phyloP scores from a whole-genome alignment of 2,329 filamentous ascomycete species.

The Pseudocercospora ulei region DNA sequence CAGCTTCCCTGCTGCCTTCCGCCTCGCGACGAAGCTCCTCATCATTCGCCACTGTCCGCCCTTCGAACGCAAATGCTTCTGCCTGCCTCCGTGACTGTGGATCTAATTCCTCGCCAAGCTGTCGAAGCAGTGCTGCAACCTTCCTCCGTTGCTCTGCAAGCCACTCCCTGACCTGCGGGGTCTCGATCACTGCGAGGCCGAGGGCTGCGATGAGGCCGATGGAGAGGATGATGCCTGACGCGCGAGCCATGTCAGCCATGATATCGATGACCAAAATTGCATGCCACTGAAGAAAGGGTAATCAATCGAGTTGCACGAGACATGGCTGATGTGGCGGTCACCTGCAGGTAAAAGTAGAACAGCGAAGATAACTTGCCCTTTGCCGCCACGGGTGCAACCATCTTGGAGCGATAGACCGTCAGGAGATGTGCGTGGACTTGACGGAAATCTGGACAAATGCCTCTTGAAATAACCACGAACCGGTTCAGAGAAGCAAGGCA shows the following conservation, averaged over 20 bases:
- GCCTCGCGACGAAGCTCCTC: constrained; percentile 28
- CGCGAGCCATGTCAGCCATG: constrained; percentile 15
- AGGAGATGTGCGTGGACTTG: constrained; percentile 3
- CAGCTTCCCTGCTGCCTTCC: constrained; percentile 29
- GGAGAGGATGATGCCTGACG: constrained; percentile 52
- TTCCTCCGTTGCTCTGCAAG: constrained; percentile 52
- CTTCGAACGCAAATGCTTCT: constrained; percentile 35
- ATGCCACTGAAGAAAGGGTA: neutral
- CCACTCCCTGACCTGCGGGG: constrained; percentile 54
- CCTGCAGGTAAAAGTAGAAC: constrained; percentile 9
- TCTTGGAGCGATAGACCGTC: neutral
- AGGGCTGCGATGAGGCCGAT: constrained; percentile 53
- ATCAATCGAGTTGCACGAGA: constrained; percentile 9
- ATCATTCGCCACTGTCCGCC: constrained; percentile 30
- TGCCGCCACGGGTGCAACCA: constrained; percentile 14
- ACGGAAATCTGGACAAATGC: constrained; percentile 1
- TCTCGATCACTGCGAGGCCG: constrained; percentile 55
- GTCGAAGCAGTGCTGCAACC: constrained; percentile 50
- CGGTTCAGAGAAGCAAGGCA: constrained; percentile 7
- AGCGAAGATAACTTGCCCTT: constrained; percentile 13
- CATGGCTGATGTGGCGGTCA: constrained; percentile 8
- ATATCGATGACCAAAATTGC: too few species aligned
- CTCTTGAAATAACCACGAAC: neutral
- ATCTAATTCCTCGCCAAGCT: constrained; percentile 52
- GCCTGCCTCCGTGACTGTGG: constrained; percentile 36